Evolutionary conservation across 305 asterid genomes (phyloP).

Genomic region (Lippia alba): DNA sequence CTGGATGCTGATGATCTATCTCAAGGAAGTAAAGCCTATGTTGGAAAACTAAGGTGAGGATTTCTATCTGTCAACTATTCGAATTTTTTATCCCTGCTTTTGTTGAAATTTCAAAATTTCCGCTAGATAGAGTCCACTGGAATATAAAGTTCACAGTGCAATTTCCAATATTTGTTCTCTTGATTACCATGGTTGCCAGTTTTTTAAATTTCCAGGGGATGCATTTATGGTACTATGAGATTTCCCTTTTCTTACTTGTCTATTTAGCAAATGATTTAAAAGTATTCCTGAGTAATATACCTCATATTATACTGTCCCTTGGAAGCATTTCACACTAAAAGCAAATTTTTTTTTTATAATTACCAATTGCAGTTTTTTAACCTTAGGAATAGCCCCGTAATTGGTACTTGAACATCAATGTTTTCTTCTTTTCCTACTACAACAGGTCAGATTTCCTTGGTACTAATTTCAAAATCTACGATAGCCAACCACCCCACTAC

Average conservation of each 20-base stretch:
- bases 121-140: not conserved
- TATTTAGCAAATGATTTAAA: not conserved
- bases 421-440: not conserved
- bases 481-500: conserved; percentile 69
- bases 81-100: not conserved
- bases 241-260: not conserved
- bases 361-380: not conserved
- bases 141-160: not conserved
- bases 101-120: not conserved
- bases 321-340: not conserved
- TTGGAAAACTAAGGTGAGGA: conserved; percentile 74
- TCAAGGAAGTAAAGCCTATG: conserved; percentile 77
- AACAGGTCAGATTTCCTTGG: conserved; percentile 93
- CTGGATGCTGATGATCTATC: conserved; percentile 72
- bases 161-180: not conserved
- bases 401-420: not conserved
- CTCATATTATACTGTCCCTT: not conserved
- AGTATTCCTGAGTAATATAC: not conserved
- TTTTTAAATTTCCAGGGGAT: not conserved
- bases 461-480: conserved; percentile 76
- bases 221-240: not conserved
- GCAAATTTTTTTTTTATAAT: too few relatives aligned
- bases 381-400: not conserved
- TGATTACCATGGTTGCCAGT: not conserved
- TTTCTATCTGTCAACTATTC: conserved; percentile 12